Evolutionary conservation across 371 early-diverging fungal genomes (phyloP).

Genomic region (Mortierella sp.): DNA sequence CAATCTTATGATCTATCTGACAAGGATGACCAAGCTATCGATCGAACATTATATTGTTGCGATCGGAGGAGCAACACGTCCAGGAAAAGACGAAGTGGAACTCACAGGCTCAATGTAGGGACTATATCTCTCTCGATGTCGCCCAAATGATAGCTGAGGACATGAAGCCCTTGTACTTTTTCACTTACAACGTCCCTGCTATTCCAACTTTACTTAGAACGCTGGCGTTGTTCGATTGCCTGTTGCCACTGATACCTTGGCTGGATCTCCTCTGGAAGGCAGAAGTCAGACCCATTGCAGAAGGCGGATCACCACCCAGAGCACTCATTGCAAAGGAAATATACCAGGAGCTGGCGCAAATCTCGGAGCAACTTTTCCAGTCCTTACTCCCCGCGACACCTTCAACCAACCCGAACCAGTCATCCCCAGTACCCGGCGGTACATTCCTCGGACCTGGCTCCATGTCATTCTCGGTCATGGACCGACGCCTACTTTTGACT

Average conservation of each 20-base stretch:
- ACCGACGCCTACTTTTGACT: slow-evolving; percentile 33
- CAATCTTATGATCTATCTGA: slow-evolving; percentile 34
- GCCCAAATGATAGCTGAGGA: not conserved
- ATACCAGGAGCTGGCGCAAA: slow-evolving; percentile 43
- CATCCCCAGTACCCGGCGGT: slow-evolving; percentile 10
- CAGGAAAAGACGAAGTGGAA: slow-evolving; percentile 39
- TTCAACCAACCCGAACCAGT: slow-evolving; percentile 5
- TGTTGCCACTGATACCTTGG: slow-evolving; percentile 44
- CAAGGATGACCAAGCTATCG: slow-evolving; percentile 42
- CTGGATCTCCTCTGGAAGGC: slow-evolving; percentile 43
- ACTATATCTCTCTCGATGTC: not conserved
- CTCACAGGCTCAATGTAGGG: slow-evolving; percentile 47
- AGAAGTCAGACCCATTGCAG: slow-evolving; percentile 16
- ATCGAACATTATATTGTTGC: slow-evolving; percentile 34
- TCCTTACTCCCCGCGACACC: slow-evolving; percentile 30
- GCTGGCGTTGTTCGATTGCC: slow-evolving; percentile 49
- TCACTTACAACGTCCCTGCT: not conserved
- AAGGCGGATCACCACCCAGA: slow-evolving; percentile 6
- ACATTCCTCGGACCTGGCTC: slow-evolving; percentile 48
- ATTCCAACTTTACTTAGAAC: slow-evolving; percentile 26
- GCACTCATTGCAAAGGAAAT: slow-evolving; percentile 42
- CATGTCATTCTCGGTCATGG: slow-evolving; percentile 34
- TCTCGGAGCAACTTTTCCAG: slow-evolving; percentile 27
- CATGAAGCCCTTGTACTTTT: not conserved
- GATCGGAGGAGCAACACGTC: slow-evolving; percentile 22